Base-by-base conservation (phyloP, 2,329 filamentous ascomycete species). In the Dothistroma septosporum region DNA sequence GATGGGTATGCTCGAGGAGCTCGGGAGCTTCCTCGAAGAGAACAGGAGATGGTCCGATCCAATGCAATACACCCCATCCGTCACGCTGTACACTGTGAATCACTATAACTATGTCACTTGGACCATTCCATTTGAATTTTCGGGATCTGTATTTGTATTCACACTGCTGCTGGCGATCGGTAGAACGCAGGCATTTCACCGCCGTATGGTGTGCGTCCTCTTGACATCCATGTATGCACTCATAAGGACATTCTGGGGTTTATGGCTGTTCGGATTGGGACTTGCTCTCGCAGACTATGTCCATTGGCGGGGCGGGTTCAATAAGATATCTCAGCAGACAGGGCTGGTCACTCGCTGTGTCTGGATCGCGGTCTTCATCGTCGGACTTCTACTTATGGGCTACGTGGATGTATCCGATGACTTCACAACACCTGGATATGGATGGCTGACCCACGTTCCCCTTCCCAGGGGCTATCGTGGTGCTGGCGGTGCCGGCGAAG, bases 271-370 rank as follows among this genome's bases (percentile, higher is more conserved):
- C 47, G 41, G 46, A 12, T 24, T 37, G 21, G 59, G 59, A 4
- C 41, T 61, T n/a, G 33, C 55, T 37, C 35, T 61, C n/a, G 55
- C 59, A 37, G 55, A 61, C 55, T 61, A 61, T 44, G 55, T 58
- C 14, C 31, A 35, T 9, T 22, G 41, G 35, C 21, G 28, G 21
- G 55, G 55, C 44, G 55, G 59, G 12, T 61, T 58, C 41, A 32
- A 31, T 7, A 54, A 52, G n/a, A 22, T 61, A 11, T 37, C 47
- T 14, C 24, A 52, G 24, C 32, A 46, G 14, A n/a, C 32, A 24
- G 47, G 21, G 6, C 9, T 21, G n/a, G 21, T 37, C n/a, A 16
- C 44, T 32, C 19, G 31, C 12, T 32, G 35, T 12, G 33, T 53
- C 12, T 61, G 59, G 59, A 21, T 35, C 14, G 19, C 22, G 22